Evolutionary conservation across 352 stramenopile genomes (phyloP), one percentile per base, ranked within the genome.

Genomic region (Globisporangium parvum): DNA sequence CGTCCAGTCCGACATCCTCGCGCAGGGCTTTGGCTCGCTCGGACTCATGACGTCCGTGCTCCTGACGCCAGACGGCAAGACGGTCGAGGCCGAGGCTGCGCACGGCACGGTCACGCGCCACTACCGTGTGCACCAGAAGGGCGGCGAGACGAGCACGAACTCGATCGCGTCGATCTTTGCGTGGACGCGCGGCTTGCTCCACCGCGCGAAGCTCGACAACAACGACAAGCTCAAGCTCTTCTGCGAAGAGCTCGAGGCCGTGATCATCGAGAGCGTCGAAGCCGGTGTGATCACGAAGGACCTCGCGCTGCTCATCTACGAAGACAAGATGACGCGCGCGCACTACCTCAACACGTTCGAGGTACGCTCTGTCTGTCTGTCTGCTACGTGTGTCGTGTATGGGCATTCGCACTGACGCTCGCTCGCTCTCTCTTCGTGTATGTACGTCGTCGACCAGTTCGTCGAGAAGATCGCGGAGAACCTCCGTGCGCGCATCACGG

Each of bases 81-180:
- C 85, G 0, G 67, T 96, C 47, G 87, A 95, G 63, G 87, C 87
- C 37, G 87, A 96, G 60, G 87, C 87, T 2, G 87, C 87, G 6
- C 87, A 96, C 66, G 87, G 87, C 58, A 96, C 87, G 15, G 87
- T 96, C 37, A 96, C 87, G 47, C 79, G 87, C 55, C 87, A 96
- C 70, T 96, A 82, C 62, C 85, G 87, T 28, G 75, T 88, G 63
- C 77, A 93, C 70, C 84, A 96, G 65, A 91, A 95, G 71, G 85
- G 85, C 33, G 78, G 80, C n/a, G 69, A 88, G 60, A 96, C 87
- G 21, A 88, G 69, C 51, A 96, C 87, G 21, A 96, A 95, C 77
- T 84, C 87, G 37, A 93, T 95, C 57, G 87, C 87, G 11, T 87
- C 67, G 50, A 96, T 96, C 63, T 96, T 89, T 42, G 87, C 87